Percentiles rank a stretch among this genome's conserved stretches.
Conservation (phyloP, 2,329 filamentous ascomycete genomes). For the Fusarium cyanostomum region DNA sequence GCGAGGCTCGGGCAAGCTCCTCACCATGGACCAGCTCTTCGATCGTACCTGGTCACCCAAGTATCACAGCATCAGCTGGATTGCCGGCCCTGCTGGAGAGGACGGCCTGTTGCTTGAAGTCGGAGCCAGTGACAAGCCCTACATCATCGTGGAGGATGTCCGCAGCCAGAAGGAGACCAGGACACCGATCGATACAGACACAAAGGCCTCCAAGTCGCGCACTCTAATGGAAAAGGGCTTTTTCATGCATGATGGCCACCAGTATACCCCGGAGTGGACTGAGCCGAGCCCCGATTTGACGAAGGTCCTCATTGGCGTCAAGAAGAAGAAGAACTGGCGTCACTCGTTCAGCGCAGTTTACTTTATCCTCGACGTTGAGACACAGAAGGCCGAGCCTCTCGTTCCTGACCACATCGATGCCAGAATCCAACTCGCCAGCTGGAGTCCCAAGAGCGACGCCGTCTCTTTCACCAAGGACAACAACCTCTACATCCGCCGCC, state of each 20-base stretch:
- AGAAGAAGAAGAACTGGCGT: slow-evolving; percentile 81
- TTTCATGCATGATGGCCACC: slow-evolving; percentile 68
- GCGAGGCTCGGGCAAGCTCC: slow-evolving; percentile 73
- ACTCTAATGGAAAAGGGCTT: slow-evolving; percentile 77
- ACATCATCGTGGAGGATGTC: slow-evolving; percentile 88
- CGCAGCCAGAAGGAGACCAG: slow-evolving; percentile 55
- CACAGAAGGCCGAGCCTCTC: slow-evolving; percentile 79
- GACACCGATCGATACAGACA: slow-evolving; percentile 46
- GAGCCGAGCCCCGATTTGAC: slow-evolving; percentile 86
- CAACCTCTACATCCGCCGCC: slow-evolving; percentile 83
- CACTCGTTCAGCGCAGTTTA: slow-evolving; percentile 88
- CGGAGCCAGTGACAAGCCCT: slow-evolving; percentile 71
- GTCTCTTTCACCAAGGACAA: slow-evolving; percentile 91
- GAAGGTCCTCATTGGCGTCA: slow-evolving; percentile 84
- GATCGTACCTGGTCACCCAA: slow-evolving; percentile 71
- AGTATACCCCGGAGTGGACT: slow-evolving; percentile 66
- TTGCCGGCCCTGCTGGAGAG: slow-evolving; percentile 75
- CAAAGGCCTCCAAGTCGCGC: slow-evolving; percentile 60
- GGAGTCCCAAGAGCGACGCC: slow-evolving; percentile 88
- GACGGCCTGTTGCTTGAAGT: slow-evolving; percentile 88
- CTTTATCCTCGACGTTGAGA: slow-evolving; percentile 90
- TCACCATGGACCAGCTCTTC: slow-evolving; percentile 78
- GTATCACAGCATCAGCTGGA: slow-evolving; percentile 77
- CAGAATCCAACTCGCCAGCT: slow-evolving; percentile 83
- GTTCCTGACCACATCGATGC: slow-evolving; percentile 73